Evolutionary conservation across 1,139 yeast genomes (phyloP).

Genomic region (Pichia sp.): DNA sequence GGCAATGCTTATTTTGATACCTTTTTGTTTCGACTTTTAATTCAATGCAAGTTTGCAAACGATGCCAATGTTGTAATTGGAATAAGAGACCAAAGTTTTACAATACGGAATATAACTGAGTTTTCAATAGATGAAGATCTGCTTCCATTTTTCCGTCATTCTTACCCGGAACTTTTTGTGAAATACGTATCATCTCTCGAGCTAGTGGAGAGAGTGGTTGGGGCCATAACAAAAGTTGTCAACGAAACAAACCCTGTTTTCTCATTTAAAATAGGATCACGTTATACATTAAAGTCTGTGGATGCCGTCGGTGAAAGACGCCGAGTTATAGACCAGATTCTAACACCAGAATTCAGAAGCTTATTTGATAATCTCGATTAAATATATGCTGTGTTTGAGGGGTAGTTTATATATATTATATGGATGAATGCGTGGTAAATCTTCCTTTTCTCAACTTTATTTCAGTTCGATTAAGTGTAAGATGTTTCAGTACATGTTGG

Average conservation of each 20-base stretch:
- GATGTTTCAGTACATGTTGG: not conserved
- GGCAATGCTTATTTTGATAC: constrained; percentile 15
- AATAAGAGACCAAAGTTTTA: constrained; percentile 16
- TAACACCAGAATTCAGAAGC: constrained; percentile 8
- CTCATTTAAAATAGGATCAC: constrained; percentile 10
- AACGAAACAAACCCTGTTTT: constrained; percentile 6
- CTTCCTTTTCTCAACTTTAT: not conserved
- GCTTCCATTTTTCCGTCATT: constrained; percentile 14
- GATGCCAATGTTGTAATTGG: constrained; percentile 17
- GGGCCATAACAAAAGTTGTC: constrained; percentile 4
- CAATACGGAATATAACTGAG: constrained; percentile 13
- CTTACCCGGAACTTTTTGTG: constrained; percentile 6
- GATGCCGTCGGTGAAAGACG: constrained; percentile 1
- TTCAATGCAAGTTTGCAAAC: constrained; percentile 21
- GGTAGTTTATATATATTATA: not conserved
- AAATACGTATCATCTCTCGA: constrained; percentile 6
- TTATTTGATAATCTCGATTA: not conserved
- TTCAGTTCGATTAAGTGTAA: not conserved
- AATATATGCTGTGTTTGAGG: not conserved
- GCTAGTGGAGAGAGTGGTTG: constrained; percentile 12
- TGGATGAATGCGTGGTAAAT: not conserved
- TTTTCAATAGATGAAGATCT: constrained; percentile 15
- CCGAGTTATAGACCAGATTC: not conserved
- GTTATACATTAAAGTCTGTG: constrained; percentile 9
- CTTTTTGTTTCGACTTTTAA: constrained; percentile 12